These are phyloP conservation scores for Penicillium nucicola DNA, from an alignment of 495 filamentous ascomycete genomes.

Conservation along the genomic window DNA sequence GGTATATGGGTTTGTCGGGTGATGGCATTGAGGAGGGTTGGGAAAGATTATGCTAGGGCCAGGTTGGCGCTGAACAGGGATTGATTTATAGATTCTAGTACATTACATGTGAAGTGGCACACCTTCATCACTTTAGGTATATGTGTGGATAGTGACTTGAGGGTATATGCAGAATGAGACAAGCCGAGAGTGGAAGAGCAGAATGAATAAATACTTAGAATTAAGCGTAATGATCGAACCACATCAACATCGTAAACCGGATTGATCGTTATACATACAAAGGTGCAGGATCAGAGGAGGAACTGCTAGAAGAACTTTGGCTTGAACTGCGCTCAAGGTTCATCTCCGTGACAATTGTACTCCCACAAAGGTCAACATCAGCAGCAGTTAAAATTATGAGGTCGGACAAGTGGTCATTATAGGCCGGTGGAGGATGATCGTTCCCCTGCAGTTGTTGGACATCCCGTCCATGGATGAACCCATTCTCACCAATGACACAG, in stretches of 20 bases:
- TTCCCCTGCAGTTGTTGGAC: constrained; percentile 3
- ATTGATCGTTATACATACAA: too few relatives aligned
- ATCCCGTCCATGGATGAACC: neutral
- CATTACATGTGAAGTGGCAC: too few relatives aligned
- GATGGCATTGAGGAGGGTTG: constrained; percentile 40
- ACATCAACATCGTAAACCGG: too few relatives aligned
- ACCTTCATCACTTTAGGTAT: too few relatives aligned
- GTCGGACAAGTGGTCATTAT: constrained; percentile 10
- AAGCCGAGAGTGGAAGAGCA: too few relatives aligned
- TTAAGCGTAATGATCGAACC: too few relatives aligned
- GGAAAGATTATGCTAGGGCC: constrained; percentile 37
- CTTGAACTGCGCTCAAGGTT: neutral
- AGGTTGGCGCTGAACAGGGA: constrained; percentile 39
- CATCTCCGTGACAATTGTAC: neutral
- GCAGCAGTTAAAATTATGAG: neutral
- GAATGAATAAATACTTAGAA: too few relatives aligned
- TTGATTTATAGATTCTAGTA: constrained; percentile 29
- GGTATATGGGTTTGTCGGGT: constrained; percentile 38
- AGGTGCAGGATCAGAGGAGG: neutral
- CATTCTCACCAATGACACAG: constrained; percentile 1
- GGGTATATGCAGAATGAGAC: too few relatives aligned
- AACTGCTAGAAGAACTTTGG: neutral
- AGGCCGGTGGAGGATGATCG: constrained; percentile 12
- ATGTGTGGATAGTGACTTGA: too few relatives aligned
- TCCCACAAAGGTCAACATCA: neutral